These are phyloP conservation scores for Curvularia spicifera DNA, from an alignment of 2,329 filamentous ascomycete genomes.

Conservation along the genomic window DNA sequence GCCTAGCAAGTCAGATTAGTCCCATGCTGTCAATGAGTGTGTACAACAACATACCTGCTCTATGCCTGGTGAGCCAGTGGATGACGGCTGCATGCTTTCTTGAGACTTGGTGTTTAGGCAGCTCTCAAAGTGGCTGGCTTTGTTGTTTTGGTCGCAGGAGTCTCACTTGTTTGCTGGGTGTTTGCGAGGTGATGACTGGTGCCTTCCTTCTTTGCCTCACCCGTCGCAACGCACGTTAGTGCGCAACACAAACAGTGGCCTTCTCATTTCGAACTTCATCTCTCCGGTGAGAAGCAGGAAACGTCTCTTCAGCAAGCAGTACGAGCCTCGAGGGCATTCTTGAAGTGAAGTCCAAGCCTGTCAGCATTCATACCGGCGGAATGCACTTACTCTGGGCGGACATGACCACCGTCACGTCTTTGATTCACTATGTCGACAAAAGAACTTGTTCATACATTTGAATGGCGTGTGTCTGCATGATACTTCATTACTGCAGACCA, in stretches of 20 bases:
- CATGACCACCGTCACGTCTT: not conserved
- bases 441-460: not conserved
- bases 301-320: too few species aligned
- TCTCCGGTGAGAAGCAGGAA: not conserved
- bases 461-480: not conserved
- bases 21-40: not conserved
- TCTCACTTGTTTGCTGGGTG: constrained; percentile 23
- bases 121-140: constrained; percentile 28
- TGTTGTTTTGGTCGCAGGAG: constrained; percentile 26
- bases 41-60: constrained; percentile 10
- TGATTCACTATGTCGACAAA: not conserved
- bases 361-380: not conserved
- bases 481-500: not conserved
- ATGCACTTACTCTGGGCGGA: not conserved
- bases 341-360: not conserved
- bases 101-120: constrained; percentile 1
- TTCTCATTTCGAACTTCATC: constrained; percentile 12
- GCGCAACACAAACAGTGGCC: constrained; percentile 8
- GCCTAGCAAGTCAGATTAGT: not conserved
- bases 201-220: not conserved
- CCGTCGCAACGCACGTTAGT: constrained; percentile 1
- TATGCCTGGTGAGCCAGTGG: not conserved
- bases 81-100: not conserved
- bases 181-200: not conserved
- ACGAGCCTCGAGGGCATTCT: not conserved